Percentiles rank a stretch among this genome's conserved stretches.
These are phyloP conservation scores for Phialemoniopsis sp. DNA, from an alignment of 2,329 filamentous ascomycete species.

Conservation along the genomic window DNA sequence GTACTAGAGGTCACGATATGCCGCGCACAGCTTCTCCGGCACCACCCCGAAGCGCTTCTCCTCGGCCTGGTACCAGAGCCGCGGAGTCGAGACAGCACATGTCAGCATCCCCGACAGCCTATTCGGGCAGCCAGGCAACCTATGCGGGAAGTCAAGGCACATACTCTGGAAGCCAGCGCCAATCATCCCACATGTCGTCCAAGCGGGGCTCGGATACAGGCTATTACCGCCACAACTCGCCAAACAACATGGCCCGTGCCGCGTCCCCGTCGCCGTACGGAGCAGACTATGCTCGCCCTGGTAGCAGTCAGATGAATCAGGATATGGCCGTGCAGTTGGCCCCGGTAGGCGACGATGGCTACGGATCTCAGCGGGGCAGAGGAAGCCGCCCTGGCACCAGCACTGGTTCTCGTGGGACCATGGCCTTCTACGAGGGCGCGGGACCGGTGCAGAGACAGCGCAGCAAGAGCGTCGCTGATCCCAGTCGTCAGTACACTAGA, in stretches of 20 bases:
- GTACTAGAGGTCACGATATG: slow-evolving; percentile 55
- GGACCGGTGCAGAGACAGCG: slow-evolving; percentile 43
- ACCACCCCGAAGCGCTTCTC: slow-evolving; percentile 59
- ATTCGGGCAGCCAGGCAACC: slow-evolving; percentile 31
- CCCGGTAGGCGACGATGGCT: slow-evolving; percentile 47
- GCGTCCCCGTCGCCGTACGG: slow-evolving; percentile 44
- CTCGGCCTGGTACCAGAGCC: slow-evolving; percentile 51
- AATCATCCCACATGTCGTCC: slow-evolving; percentile 24
- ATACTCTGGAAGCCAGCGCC: slow-evolving; percentile 7
- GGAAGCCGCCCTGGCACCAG: slow-evolving; percentile 43
- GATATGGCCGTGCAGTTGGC: slow-evolving; percentile 69
- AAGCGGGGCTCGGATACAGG: slow-evolving; percentile 44
- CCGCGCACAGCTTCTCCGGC: slow-evolving; percentile 64
- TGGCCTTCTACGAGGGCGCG: slow-evolving; percentile 52
- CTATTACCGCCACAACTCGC: slow-evolving; percentile 49
- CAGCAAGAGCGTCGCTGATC: slow-evolving; percentile 85
- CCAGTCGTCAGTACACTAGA: slow-evolving; percentile 74
- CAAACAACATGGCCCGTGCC: slow-evolving; percentile 39
- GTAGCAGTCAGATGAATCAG: slow-evolving; percentile 40
- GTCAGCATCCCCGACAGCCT: slow-evolving; percentile 53
- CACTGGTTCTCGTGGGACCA: slow-evolving; percentile 38
- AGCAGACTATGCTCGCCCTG: slow-evolving; percentile 41
- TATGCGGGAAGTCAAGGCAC: slow-evolving; percentile 23
- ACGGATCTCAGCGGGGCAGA: slow-evolving; percentile 52
- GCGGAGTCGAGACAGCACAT: slow-evolving; percentile 35